Base-by-base conservation (phyloP, 2,329 filamentous ascomycete species). In the Sclerotinia trifoliorum region DNA sequence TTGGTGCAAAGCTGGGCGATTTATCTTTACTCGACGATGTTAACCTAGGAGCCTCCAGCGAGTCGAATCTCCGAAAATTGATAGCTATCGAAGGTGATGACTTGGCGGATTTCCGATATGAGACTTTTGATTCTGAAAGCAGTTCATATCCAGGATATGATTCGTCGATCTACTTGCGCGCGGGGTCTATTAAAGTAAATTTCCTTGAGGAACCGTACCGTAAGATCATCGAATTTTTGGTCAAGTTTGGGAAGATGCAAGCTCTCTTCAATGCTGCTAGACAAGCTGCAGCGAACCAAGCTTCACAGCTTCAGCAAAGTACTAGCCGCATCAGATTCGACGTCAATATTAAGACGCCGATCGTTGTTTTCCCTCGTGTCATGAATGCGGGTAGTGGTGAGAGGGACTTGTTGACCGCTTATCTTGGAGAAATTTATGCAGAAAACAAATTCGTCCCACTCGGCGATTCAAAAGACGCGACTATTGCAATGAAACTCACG, bases 191-290 rank as follows among this genome's bases (percentile, higher is more conserved):
- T 78, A 98, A 96, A 80, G 84, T 99, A 77, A 98, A 97, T 78
- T 99, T 99, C 78, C 81, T 98, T 5, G 94, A 97, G 70, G 96
- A 99, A 78, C 95, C 95, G 0, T 97, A 98, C 83, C 88, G 95
- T 65, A 98, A 98, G 80, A 98, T 99, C 72, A 92, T 99, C 79
- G 92, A 96, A 73, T 99, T 99, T 79, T 83, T 96, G 55, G 93
- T 99, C 78, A 99, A 99, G 76, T 99, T 99, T 78, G 95, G 96
- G 70, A 97, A 96, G 80, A 99, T 99, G 95, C 95, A 99, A 79
- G 94, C 95, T 29, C 91, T 99, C 65, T 99, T 97, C 83, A 99
- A 99, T 77, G 94, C 95, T 54, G 95, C 96, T 17, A 88, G 96
- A 46, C 93, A 97, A 79, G 96, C 94, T 51, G 95, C 96, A 3